These are phyloP conservation scores for Thermomucor indicae-seudaticae DNA, from an alignment of 371 early-diverging fungal species.

Conservation along the genomic window DNA sequence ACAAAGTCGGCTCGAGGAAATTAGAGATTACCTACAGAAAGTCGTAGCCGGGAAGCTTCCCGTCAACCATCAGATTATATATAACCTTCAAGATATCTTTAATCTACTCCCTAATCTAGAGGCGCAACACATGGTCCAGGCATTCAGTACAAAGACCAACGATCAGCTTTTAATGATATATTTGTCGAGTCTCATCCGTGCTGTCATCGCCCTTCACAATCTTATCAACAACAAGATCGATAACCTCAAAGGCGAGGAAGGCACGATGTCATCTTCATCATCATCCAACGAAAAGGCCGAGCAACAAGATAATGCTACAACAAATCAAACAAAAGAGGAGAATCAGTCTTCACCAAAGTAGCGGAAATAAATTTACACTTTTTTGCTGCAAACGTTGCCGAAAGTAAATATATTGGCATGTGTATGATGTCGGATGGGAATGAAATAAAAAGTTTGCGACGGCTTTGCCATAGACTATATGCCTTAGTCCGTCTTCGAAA, in stretches of 20 bases:
- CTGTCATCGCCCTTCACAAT: constrained; percentile 94
- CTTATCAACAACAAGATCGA: constrained; percentile 91
- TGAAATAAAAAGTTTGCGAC: too few relatives aligned
- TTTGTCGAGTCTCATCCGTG: constrained; percentile 82
- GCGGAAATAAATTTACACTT: too few relatives aligned
- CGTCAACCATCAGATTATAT: constrained; percentile 92
- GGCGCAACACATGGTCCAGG: constrained; percentile 64
- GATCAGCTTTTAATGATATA: constrained; percentile 93
- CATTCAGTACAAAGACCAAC: constrained; percentile 93
- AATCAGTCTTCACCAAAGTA: too few relatives aligned
- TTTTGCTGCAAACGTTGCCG: too few relatives aligned
- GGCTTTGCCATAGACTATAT: too few relatives aligned
- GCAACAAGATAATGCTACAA: too few relatives aligned
- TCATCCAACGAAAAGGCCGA: not conserved
- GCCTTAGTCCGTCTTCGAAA: too few relatives aligned
- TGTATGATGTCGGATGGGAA: too few relatives aligned
- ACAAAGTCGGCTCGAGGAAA: constrained; percentile 78
- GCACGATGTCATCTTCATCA: constrained; percentile 13
- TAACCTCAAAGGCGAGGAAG: constrained; percentile 49
- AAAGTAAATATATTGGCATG: too few relatives aligned
- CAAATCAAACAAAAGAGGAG: too few relatives aligned
- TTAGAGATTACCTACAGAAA: constrained; percentile 81
- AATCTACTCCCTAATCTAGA: constrained; percentile 90
- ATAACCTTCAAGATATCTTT: constrained; percentile 96
- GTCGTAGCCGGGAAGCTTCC: constrained; percentile 85